Percentiles rank a stretch among this genome's conserved stretches.
Evolutionary conservation across 345 rosid species (phyloP).

Genomic region (Eucalyptus tenuipes): DNA sequence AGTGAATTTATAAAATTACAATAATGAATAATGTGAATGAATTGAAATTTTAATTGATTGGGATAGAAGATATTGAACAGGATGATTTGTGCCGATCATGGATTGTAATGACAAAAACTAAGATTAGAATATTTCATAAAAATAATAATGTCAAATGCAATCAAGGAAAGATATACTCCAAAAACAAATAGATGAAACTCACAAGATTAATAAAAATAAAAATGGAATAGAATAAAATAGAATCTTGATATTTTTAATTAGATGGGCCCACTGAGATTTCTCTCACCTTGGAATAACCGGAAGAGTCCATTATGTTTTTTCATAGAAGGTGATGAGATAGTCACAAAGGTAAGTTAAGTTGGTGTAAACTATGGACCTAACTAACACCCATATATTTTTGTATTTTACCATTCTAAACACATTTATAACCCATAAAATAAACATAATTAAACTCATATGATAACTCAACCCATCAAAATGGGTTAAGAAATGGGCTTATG

Average conservation of each 20-base stretch:
- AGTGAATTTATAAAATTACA: neutral
- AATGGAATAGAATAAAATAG: neutral
- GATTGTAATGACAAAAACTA: neutral
- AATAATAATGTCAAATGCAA: neutral
- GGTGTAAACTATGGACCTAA: neutral
- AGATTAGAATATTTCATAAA: neutral
- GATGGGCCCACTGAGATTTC: neutral
- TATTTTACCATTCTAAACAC: neutral
- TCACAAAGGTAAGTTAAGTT: neutral
- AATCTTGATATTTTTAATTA: neutral
- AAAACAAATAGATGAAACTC: neutral
- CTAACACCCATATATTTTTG: no score
- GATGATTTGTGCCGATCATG: neutral
- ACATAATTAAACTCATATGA: no score
- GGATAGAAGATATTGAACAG: neutral
- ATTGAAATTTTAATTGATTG: neutral
- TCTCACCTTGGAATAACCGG: neutral
- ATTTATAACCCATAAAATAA: no score
- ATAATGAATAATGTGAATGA: neutral
- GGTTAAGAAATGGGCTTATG: no score
- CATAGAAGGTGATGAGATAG: neutral
- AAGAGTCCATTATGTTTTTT: neutral
- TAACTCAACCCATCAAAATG: neutral
- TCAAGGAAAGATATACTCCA: neutral
- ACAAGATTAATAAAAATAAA: neutral